A percentile compares a stretch with the other conserved stretches of the same genome.
Conservation (phyloP, 306 rosid species). For the Glycine soja region DNA sequence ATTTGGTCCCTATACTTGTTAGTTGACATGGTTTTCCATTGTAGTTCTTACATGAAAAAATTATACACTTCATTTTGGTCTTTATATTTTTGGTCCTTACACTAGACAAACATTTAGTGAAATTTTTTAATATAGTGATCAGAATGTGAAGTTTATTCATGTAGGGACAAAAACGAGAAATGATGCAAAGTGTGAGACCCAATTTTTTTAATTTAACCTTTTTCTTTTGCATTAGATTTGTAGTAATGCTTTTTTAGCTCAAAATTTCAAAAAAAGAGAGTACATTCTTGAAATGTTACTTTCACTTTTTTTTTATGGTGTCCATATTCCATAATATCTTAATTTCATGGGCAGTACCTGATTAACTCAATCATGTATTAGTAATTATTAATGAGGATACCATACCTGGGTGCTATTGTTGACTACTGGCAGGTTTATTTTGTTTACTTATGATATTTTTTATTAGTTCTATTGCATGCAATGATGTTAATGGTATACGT, state of each 20-base stretch:
- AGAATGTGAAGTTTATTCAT: neutral
- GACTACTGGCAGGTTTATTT: slow-evolving; percentile 20
- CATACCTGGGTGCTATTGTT: slow-evolving; percentile 9
- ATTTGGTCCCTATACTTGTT: neutral
- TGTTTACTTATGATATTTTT: slow-evolving; percentile 18
- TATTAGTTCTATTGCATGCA: slow-evolving; percentile 25
- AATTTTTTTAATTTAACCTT: neutral
- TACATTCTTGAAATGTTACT: neutral
- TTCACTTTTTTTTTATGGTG: slow-evolving; percentile 28
- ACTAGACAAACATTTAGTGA: neutral
- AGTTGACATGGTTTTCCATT: neutral
- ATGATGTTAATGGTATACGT: slow-evolving; percentile 16
- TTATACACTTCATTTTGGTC: neutral
- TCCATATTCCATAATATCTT: slow-evolving; percentile 1
- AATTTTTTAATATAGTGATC: neutral
- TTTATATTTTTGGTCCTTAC: neutral
- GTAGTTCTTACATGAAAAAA: neutral
- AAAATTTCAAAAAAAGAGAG: neutral
- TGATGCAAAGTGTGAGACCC: neutral
- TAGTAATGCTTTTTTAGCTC: slow-evolving; percentile 25
- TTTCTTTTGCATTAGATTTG: slow-evolving; percentile 12
- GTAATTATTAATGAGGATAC: slow-evolving; percentile 34
- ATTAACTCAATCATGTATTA: slow-evolving; percentile 12
- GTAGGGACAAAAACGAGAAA: neutral
- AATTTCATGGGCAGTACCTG: neutral